Percentiles rank a stretch among this genome's conserved stretches.
phyloP scores from a whole-genome alignment of 192 early-diverging fungal species.

The Coemansia sp. region DNA sequence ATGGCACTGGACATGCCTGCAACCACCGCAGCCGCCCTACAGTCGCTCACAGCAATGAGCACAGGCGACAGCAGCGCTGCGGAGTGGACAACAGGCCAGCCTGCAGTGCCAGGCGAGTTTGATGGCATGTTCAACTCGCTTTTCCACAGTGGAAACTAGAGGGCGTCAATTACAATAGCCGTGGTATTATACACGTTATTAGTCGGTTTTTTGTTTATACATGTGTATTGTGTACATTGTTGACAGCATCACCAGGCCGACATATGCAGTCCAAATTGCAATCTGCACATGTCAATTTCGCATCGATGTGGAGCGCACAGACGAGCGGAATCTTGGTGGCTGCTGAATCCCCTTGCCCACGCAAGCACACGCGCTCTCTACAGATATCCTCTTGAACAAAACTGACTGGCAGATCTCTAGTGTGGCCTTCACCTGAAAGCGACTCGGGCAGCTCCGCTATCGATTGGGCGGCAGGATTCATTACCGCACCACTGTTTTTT shows the following conservation, averaged over 20 bases:
- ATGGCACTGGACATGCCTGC: conserved; percentile 8
- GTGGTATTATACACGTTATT: not conserved
- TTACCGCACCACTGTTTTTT: too few relatives aligned
- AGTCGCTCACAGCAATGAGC: conserved; percentile 1
- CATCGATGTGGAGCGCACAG: not conserved
- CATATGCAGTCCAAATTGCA: too few relatives aligned
- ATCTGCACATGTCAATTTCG: too few relatives aligned
- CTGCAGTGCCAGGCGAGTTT: not conserved
- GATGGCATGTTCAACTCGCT: conserved; percentile 15
- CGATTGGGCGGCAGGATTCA: too few relatives aligned
- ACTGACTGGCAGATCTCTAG: not conserved
- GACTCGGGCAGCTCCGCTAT: too few relatives aligned
- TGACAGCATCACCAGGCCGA: too few relatives aligned
- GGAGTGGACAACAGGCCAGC: not conserved
- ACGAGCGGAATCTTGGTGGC: not conserved
- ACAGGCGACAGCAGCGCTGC: not conserved
- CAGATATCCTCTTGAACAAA: not conserved
- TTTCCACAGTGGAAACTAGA: conserved; percentile 2
- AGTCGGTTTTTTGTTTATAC: not conserved
- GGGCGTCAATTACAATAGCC: not conserved
- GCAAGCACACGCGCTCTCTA: too few relatives aligned
- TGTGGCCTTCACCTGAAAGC: too few relatives aligned
- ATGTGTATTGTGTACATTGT: not conserved
- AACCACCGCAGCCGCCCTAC: not conserved
- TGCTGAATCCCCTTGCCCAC: too few relatives aligned